Percentiles rank a stretch among this genome's conserved stretches.
These are phyloP conservation scores for Eucalyptus erythrocorys DNA, from an alignment of 345 rosid species.

Conservation along the genomic window DNA sequence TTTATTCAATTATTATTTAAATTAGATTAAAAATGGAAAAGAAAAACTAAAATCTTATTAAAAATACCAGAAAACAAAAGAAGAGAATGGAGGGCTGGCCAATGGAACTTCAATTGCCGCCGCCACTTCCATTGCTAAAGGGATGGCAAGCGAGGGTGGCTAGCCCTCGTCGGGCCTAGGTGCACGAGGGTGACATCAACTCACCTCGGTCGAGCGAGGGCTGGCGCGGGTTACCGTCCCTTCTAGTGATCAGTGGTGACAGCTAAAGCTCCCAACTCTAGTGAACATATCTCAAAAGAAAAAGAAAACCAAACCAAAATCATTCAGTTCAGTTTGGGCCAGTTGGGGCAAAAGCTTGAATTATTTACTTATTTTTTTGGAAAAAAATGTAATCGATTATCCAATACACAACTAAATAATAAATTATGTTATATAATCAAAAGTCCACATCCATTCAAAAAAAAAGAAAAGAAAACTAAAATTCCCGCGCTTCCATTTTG, in stretches of 20 bases:
- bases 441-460: not conserved
- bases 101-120: rapidly evolving
- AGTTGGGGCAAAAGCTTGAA: not conserved
- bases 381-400: not conserved
- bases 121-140: rapidly evolving
- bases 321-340: not conserved
- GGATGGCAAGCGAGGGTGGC: no score
- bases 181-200: rapidly evolving
- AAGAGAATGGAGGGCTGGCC: no score
- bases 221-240: rapidly evolving
- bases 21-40: no score
- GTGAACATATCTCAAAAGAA: not conserved
- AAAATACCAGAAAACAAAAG: no score
- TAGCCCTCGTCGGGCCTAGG: no score
- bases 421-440: not conserved
- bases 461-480: not conserved
- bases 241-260: rapidly evolving
- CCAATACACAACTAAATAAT: not conserved
- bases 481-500: not conserved
- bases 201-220: rapidly evolving
- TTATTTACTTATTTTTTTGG: not conserved
- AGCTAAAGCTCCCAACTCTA: no score
- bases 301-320: not conserved
- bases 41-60: no score
- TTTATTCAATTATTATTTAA: no score